phyloP scores from a whole-genome alignment of 2,329 filamentous ascomycete genomes.

The Alternaria brassicicola region DNA sequence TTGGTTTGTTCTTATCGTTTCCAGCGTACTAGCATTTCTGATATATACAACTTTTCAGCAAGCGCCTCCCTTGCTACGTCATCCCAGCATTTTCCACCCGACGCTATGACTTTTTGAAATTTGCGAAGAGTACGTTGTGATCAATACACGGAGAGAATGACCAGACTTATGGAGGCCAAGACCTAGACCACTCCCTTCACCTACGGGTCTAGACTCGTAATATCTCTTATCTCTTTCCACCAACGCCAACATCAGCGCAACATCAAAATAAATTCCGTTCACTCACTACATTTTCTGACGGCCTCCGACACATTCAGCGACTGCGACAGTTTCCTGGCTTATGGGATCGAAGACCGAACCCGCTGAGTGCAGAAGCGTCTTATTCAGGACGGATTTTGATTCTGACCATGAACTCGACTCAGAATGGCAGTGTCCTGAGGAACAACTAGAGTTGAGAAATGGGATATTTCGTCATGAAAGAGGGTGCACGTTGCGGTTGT shows the following conservation, averaged over 20 bases:
- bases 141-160: neutral
- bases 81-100: neutral
- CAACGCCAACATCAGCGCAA: neutral
- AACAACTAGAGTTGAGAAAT: too few relatives aligned
- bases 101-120: neutral
- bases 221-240: neutral
- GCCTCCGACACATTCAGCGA: neutral
- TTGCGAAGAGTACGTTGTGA: neutral
- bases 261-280: neutral
- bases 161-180: neutral
- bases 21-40: neutral
- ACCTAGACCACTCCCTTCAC: too few relatives aligned
- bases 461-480: too few relatives aligned
- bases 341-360: neutral
- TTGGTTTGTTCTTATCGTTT: neutral
- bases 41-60: neutral
- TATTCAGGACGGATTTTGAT: too few relatives aligned
- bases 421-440: too few relatives aligned
- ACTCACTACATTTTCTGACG: neutral
- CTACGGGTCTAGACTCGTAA: rapidly evolving
- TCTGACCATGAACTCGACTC: too few relatives aligned
- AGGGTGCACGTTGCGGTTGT: too few relatives aligned
- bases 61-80: neutral
- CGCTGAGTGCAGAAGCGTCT: too few relatives aligned
- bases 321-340: neutral